phyloP scores from a whole-genome alignment of 2,329 filamentous ascomycete genomes.

The Neonectria neomacrospora region DNA sequence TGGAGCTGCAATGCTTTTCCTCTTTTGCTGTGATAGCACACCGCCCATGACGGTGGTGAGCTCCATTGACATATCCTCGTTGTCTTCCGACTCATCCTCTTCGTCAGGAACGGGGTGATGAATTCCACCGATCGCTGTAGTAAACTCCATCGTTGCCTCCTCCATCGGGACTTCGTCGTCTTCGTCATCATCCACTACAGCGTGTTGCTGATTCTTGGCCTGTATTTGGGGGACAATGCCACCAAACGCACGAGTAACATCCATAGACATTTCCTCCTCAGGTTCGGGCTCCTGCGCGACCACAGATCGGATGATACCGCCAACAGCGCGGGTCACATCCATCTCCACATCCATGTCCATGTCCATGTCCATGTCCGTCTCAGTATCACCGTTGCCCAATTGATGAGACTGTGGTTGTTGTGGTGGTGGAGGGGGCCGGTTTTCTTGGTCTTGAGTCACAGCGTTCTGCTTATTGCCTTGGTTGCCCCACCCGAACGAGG shows the following conservation, averaged over 20 bases:
- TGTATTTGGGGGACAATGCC: conserved; percentile 71
- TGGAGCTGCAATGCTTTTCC: conserved; percentile 37
- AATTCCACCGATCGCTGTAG: conserved; percentile 80
- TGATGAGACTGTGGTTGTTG: conserved; percentile 25
- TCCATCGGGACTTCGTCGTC: conserved; percentile 53
- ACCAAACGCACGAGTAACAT: conserved; percentile 86
- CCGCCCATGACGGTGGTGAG: conserved; percentile 74
- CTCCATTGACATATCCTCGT: conserved; percentile 84
- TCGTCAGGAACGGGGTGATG: conserved; percentile 49
- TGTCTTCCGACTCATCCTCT: conserved; percentile 53
- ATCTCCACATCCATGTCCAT: conserved; percentile 62
- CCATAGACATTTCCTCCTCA: conserved; percentile 87
- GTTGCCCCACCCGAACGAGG: conserved; percentile 80
- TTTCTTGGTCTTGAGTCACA: conserved; percentile 56
- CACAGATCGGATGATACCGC: conserved; percentile 61
- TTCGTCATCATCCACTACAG: conserved; percentile 45
- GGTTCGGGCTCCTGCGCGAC: conserved; percentile 56
- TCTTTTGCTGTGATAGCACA: conserved; percentile 54
- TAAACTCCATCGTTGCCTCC: conserved; percentile 80
- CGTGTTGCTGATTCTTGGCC: conserved; percentile 14
- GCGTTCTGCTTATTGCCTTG: conserved; percentile 55
- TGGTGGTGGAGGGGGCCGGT: conserved; percentile 37
- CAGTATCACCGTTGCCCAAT: conserved; percentile 44
- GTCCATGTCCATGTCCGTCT: conserved; percentile 53
- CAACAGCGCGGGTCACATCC: conserved; percentile 67